Evolutionary conservation across 2,329 filamentous ascomycete genomes (phyloP), one percentile per base, ranked within the genome.

Genomic region (Sporothrix mexicana): DNA sequence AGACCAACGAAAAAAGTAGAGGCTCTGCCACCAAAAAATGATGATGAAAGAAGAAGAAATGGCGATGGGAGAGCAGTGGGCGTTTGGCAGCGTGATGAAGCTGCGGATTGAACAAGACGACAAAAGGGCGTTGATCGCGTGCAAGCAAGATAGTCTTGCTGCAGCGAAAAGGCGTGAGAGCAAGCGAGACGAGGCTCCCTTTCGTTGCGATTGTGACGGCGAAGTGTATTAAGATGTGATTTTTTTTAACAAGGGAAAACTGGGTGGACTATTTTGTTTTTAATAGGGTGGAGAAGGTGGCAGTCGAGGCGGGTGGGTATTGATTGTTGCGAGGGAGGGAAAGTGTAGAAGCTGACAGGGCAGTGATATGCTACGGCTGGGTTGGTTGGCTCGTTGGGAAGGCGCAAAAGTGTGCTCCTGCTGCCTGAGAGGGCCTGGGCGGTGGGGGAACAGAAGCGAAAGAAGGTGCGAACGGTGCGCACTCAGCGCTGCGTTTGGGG

Each of bases 81-180:
- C 17, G 62, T 20, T 47, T 43, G 49, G 9, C 15, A 12, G 45
- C 36, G 10, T 41, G 61, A 66, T 47, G 61, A 12, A 23, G 61
- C 30, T 43, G 61, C 47, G 72, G 59, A 51, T 25, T 23, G 23
- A 36, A 36, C 30, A 36, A 13, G 20, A 41, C 4, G 9, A 8
- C 45, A 23, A 23, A 30, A 36, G 41, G 53, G 68, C 57, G 71
- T 66, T 23, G 41, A 62, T 71, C 71, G 73, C 73, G 66, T 75
- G 74, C 72, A 73, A 47, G 72, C 74, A 75, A 75, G 74, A 73
- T 23, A 62, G 59, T 10, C 73, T 75, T 76, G 74, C 74, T 74
- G 71, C 73, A 69, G 72, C 71, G 72, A 51, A 69, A 66, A 62
- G 57, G 43, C 10, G 73, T 61, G 59, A 45, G 57, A 55, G 70